Conservation (phyloP, 768 basidiomycete species). For the Sistotremastrum suecicum region DNA sequence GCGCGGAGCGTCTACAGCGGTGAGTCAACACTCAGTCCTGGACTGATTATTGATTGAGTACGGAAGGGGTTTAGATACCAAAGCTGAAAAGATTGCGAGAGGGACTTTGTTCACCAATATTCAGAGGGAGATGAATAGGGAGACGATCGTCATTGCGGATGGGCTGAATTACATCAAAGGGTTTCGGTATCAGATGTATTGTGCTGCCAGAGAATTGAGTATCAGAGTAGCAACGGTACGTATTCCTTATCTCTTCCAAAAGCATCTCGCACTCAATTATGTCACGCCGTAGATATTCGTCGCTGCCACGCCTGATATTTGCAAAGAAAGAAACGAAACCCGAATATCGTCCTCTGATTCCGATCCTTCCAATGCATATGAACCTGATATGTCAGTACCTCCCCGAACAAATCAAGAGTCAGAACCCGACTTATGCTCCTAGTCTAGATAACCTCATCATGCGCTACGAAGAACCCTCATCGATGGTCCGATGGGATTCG, state of each 20-base stretch:
- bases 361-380: constrained; percentile 36
- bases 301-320: constrained; percentile 60
- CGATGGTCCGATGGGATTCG: constrained; percentile 98
- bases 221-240: constrained; percentile 77
- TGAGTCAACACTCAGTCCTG: no score
- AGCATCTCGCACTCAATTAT: neutral
- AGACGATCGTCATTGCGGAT: constrained; percentile 81
- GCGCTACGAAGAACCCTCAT: constrained; percentile 91
- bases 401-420: constrained; percentile 4
- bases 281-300: constrained; percentile 47
- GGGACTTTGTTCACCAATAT: constrained; percentile 72
- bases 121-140: constrained; percentile 53
- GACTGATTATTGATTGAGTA: no score
- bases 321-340: constrained; percentile 58
- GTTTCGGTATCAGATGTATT: constrained; percentile 96
- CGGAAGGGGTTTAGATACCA: constrained; percentile 45
- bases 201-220: constrained; percentile 80
- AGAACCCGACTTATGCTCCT: constrained; percentile 1
- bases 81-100: constrained; percentile 79
- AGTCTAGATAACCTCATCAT: constrained; percentile 80
- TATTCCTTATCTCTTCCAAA: constrained; percentile 7
- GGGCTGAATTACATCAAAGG: constrained; percentile 97
- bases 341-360: constrained; percentile 14
- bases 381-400: constrained; percentile 54
- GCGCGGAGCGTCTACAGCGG: constrained; percentile 59